Conservation (phyloP, 495 filamentous ascomycete species). For the Neurospora tetrasperma region DNA sequence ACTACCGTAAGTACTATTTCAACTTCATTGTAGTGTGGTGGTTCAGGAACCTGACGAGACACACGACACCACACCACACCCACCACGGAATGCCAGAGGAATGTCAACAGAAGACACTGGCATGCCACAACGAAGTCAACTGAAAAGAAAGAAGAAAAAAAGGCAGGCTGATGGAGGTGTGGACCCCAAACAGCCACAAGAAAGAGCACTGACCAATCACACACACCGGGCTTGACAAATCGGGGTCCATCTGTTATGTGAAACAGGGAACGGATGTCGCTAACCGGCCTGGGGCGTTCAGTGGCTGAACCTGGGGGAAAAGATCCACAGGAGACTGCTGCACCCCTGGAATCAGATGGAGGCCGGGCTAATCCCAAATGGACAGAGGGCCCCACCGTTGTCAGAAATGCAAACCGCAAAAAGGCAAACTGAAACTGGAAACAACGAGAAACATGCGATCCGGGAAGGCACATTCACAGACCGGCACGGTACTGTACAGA, state of each 20-base stretch:
- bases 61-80: not conserved
- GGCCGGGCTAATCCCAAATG: not conserved
- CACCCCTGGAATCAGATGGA: not conserved
- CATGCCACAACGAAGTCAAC: not conserved
- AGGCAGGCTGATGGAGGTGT: not conserved
- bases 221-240: not conserved
- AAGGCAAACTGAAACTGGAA: not conserved
- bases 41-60: too few relatives aligned
- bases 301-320: not conserved
- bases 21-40: not conserved
- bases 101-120: not conserved
- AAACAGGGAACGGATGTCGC: slow-evolving; percentile 6
- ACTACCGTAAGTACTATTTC: not conserved
- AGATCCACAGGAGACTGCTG: not conserved
- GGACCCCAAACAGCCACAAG: not conserved
- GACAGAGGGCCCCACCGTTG: not conserved
- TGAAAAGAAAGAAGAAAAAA: not conserved
- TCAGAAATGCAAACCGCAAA: not conserved
- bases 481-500: not conserved
- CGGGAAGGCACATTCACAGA: not conserved
- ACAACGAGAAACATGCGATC: not conserved
- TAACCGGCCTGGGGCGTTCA: not conserved
- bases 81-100: not conserved
- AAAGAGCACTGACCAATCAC: not conserved
- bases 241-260: not conserved